Base-by-base conservation (phyloP, 371 early-diverging fungal species). In the Mucor sp. region DNA sequence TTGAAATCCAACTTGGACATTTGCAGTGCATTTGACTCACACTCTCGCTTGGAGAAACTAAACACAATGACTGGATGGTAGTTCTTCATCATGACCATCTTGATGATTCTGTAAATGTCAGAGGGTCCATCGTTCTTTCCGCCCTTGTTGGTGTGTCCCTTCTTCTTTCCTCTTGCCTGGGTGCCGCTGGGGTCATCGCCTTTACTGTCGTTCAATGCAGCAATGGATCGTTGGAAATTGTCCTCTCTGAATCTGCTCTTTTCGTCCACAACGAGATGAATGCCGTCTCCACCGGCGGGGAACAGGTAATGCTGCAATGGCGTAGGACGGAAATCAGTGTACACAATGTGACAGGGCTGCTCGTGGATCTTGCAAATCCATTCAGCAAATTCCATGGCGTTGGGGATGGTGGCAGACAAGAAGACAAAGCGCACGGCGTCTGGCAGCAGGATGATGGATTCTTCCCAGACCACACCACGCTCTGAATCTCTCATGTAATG, bases 391-490 rank as follows among this genome's bases (percentile, higher is more conserved):
- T 99, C 95, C 89, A 94, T 93, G 25, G 99, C 99, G 73, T 99
- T 99, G 21, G 99, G 99, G 74, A 99, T 99, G 15, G 99, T 99
- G 39, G 99, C 99, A 23, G 99, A 99, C 56, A 99, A 87, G 75
- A 99, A 99, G 11, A 99, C 98, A 80, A 93, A 95, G 65, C 94
- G 90, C 41, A 97, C 97, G 47, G 93, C 92, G 67, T 93, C 91
- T 28, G 99, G 99, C 53, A 99, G 77, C 69, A 99, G 79, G 79
- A 99, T 99, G 57, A 99, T 93, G 0, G 99, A 97, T 82, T 99
- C 99, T 79, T 99, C 99, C 99, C 99, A 99, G 0, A 99, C 99
- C 15, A 99, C 99, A 75, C 99, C 99, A 72, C 99, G 94, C 60
- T 91, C 93, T 63, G 83, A 76, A 76, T 98, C 97, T 74, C 98